Base-by-base conservation (phyloP, 2,329 filamentous ascomycete genomes). In the Diaporthe velutina region DNA sequence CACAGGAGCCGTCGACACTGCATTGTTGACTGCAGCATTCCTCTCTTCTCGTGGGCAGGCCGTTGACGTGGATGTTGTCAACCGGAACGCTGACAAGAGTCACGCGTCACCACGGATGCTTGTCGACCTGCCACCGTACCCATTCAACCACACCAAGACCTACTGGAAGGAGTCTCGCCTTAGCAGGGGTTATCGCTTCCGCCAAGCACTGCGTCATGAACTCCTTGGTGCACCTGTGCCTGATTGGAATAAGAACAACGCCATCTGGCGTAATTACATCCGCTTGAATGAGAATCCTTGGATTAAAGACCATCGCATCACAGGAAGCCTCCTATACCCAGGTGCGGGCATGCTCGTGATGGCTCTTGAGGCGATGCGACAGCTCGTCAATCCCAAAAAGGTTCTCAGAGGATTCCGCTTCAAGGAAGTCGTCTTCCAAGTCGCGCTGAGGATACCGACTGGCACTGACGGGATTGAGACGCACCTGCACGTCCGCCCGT, bases 101-200 rank as follows among this genome's bases (percentile, higher is more conserved):
- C 15, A 35, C 8, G 30, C 22, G 3, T 15, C 28, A 7, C 55
- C 55, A 17, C 15, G 19, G 28, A 35, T 58, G 28, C 15, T 64
- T 15, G 10, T 40, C 30, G 52, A 71, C 35, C 40, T 71, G 4
- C 48, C 48, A 73, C 54, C 73, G 12, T 71, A 71, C 35, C 52
- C 33, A 0, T 71, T 52, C 48, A 55, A 71, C 35, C 68, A 71
- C 9, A 28, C 33, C 4, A n/a, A n/a, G 0, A 19, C 35, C 1
- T 50, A 60, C 52, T 71, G 66, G 66, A 17, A 33, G 3, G 52
- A 70, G 33, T 45, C 15, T 22, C 10, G 76, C 80, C 7, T 82
- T 82, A 0, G 40, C 73, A 8, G 86, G 80, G 80, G 77, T 81
- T 22, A 84, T 83, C 61, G 74, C 82, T 17, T 57, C 48, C 68